phyloP scores from a whole-genome alignment of 495 filamentous ascomycete species.

The Alectoria sarmentosa region DNA sequence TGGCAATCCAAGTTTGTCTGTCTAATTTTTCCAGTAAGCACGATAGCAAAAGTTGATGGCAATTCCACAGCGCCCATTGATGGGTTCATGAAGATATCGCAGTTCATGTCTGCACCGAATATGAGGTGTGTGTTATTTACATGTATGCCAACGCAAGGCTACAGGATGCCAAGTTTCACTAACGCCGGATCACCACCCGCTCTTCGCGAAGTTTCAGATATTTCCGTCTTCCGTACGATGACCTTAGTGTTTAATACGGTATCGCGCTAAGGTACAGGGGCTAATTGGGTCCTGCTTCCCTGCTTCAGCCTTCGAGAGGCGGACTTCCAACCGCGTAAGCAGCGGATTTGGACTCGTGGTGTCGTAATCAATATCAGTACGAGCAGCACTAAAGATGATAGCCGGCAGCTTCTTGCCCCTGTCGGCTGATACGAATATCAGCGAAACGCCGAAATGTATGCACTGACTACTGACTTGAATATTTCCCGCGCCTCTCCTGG shows the following conservation, averaged over 20 bases:
- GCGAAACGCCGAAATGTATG: not conserved
- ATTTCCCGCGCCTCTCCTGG: slow-evolving; percentile 1
- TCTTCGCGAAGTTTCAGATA: not conserved
- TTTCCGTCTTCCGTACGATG: not conserved
- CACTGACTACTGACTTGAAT: not conserved
- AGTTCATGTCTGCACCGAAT: too few relatives aligned
- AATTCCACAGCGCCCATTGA: not conserved
- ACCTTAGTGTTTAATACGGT: not conserved
- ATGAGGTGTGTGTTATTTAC: too few relatives aligned
- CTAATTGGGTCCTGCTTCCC: too few relatives aligned
- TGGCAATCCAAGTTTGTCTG: too few relatives aligned
- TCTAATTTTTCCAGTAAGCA: not conserved
- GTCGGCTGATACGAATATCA: not conserved
- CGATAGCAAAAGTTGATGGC: not conserved
- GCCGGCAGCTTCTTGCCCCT: not conserved
- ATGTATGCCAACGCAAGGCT: too few relatives aligned
- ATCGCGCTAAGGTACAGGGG: not conserved
- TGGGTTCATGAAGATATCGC: not conserved
- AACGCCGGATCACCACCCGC: not conserved
- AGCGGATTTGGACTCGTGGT: not conserved
- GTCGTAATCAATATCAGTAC: too few relatives aligned
- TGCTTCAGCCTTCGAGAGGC: not conserved
- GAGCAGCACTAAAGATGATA: not conserved
- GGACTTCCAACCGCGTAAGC: not conserved
- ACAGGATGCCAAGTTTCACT: not conserved